A percentile compares a stretch with the other conserved stretches of the same genome.
Conservation (phyloP, 805 yeast genomes). For the Candida taoyuanica region DNA sequence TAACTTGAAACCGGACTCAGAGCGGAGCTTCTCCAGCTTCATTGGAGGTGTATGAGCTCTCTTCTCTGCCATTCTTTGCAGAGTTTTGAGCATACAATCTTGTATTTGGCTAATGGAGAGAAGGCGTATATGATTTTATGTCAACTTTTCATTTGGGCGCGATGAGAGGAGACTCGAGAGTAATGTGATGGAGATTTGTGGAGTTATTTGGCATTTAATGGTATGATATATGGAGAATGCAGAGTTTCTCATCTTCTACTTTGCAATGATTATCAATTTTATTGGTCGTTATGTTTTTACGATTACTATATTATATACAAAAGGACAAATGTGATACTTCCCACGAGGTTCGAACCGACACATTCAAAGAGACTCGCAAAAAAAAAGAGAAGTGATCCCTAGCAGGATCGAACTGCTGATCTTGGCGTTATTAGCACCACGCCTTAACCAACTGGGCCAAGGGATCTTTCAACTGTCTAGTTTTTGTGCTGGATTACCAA, state of each 20-base stretch:
- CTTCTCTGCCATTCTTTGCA: conserved; percentile 3
- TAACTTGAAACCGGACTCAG: conserved; percentile 20
- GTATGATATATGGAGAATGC: too few relatives aligned
- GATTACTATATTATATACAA: too few relatives aligned
- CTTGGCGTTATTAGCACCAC: conserved; percentile 53
- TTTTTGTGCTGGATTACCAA: not conserved
- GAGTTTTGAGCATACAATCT: not conserved
- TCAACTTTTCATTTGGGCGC: too few relatives aligned
- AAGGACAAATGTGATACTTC: too few relatives aligned
- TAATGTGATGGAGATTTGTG: too few relatives aligned
- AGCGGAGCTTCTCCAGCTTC: conserved; percentile 18
- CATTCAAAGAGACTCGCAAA: not conserved
- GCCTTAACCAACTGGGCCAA: conserved; percentile 61
- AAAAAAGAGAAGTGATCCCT: conserved; percentile 51
- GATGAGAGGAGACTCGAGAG: too few relatives aligned
- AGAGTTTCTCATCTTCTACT: too few relatives aligned
- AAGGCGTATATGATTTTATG: too few relatives aligned
- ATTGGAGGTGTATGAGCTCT: conserved; percentile 12
- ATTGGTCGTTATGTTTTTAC: too few relatives aligned
- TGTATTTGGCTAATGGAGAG: not conserved
- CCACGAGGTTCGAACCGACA: too few relatives aligned
- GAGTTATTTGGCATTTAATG: too few relatives aligned
- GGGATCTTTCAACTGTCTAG: conserved; percentile 33
- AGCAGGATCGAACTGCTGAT: conserved; percentile 88
- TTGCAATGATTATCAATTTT: too few relatives aligned